Conservation (phyloP, 257 asterid species). For the Phtheirospermum japonicum region DNA sequence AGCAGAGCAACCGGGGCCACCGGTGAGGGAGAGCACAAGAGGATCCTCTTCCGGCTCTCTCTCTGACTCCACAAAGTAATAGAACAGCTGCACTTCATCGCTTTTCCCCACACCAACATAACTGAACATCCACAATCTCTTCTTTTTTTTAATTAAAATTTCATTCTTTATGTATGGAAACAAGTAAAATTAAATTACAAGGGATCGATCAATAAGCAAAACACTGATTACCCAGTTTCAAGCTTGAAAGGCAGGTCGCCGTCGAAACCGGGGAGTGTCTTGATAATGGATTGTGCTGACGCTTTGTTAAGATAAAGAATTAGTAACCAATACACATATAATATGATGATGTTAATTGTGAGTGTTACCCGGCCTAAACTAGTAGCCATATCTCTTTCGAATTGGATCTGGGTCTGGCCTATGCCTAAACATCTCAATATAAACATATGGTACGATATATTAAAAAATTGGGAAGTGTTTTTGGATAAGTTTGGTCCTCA, state of each 20-base stretch:
- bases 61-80: not conserved
- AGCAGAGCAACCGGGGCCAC: conserved; percentile 8
- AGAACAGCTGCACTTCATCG: conserved; percentile 1
- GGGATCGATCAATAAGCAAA: no score
- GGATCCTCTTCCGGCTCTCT: not conserved
- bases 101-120: not conserved
- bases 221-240: not conserved
- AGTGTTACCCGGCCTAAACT: no score
- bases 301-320: not conserved
- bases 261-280: not conserved
- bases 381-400: no score
- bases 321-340: not conserved
- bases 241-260: conserved; percentile 8
- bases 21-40: conserved; percentile 2
- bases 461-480: no score
- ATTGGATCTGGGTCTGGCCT: no score
- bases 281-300: not conserved
- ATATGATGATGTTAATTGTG: not conserved
- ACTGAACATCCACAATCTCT: not conserved
- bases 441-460: no score
- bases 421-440: no score
- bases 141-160: no score
- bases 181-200: not conserved
- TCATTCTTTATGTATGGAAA: no score
- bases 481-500: no score